phyloP scores from a whole-genome alignment of 805 yeast species.

The Teunomyces atbi region DNA sequence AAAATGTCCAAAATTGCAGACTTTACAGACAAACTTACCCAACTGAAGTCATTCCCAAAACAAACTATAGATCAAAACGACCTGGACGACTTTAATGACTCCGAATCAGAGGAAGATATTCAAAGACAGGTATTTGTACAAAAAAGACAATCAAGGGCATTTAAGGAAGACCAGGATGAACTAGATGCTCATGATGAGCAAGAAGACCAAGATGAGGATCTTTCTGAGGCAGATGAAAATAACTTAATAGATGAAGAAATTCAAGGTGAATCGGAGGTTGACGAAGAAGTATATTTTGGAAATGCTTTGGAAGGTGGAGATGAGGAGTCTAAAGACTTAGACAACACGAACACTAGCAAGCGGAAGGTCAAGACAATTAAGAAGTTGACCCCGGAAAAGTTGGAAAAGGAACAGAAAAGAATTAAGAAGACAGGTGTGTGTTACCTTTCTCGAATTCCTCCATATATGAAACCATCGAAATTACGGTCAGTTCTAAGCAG shows the following conservation, averaged over 20 bases:
- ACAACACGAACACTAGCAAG: slow-evolving; percentile 11
- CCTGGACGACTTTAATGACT: slow-evolving; percentile 7
- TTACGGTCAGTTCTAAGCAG: slow-evolving; percentile 74
- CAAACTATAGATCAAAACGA: not conserved
- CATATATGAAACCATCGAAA: slow-evolving; percentile 95
- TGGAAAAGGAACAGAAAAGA: slow-evolving; percentile 53
- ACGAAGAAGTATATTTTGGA: no score
- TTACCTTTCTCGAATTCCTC: slow-evolving; percentile 89
- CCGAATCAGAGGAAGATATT: slow-evolving; percentile 8
- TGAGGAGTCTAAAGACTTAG: slow-evolving; percentile 3
- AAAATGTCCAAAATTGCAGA: no score
- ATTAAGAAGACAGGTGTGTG: slow-evolving; percentile 82
- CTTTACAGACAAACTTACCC: not conserved
- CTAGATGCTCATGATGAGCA: slow-evolving; percentile 12
- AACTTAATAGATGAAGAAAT: slow-evolving; percentile 14
- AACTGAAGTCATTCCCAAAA: not conserved
- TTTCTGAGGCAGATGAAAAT: slow-evolving; percentile 15
- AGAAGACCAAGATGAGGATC: slow-evolving; percentile 7
- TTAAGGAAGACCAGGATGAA: slow-evolving; percentile 7
- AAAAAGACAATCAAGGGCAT: not conserved
- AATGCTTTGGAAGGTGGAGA: no score
- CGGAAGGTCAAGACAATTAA: slow-evolving; percentile 42
- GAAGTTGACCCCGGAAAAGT: slow-evolving; percentile 53
- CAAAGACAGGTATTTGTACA: slow-evolving; percentile 3
- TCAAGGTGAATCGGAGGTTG: slow-evolving; percentile 9